Base-by-base conservation (phyloP, 2,329 filamentous ascomycete genomes). In the Phialocephala subalpina region DNA sequence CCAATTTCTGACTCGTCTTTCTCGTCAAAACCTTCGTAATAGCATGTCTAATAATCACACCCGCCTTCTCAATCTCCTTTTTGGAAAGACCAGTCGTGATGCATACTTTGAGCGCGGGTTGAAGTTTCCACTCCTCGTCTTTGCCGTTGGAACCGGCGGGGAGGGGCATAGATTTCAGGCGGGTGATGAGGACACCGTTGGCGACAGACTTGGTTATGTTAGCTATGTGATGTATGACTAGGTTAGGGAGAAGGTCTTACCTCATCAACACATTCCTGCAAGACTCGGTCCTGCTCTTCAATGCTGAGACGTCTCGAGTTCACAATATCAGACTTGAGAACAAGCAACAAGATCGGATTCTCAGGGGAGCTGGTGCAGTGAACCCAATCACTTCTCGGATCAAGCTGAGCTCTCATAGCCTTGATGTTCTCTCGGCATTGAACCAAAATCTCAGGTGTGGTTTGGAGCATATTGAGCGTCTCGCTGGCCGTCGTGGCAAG, bases 221-320 rank as follows among this genome's bases (percentile, higher is more conserved):
- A 73, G 61, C 22, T 42, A 53, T 14, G 53, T 42, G 2, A 6
- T 11, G 11, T 27, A 20, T 27, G 16, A 11, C 25, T 16, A 16
- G 8, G 14, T 5, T 33, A 9, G 27, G 20, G 35, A 60, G 14
- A 55, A 60, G 38, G 22, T 18, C 87, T 74, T 84, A 97, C 94
- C 90, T 99, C 96, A 67, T 99, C 97, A n/a, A 97, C 93, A 70
- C 93, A 90, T 73, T 99, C 96, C 75, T 97, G 90, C 65, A 99
- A 80, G 20, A 98, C 79, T 65, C 88, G 86, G 74, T 97, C 93
- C 80, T 98, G 93, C 69, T 97, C 95, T 38, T 90, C 86, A 11
- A 87, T 78, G 16, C 83, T 87, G 64, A 97, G 80, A 53, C 87
- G 87, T 75, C 91, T 89, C 0, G 88, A 85, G 59, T 87, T 84